Evolutionary conservation across 139 green algal genomes (phyloP), one percentile per base, ranked within the genome.

Genomic region (Coelastrella sp.): DNA sequence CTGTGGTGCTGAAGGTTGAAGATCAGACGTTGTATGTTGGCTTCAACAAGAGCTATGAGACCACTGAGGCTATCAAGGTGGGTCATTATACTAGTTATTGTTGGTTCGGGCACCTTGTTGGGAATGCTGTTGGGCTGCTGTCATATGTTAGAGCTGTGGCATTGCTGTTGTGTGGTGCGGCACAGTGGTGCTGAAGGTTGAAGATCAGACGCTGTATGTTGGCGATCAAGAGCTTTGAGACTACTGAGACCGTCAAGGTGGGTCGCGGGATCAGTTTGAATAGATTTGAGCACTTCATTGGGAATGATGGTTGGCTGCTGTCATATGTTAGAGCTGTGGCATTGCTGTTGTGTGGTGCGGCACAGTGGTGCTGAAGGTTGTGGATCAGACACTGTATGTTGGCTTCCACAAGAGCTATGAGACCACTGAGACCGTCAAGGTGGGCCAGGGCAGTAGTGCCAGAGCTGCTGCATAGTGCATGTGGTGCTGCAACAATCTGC

Each of bases 391-490:
- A 19, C 83, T 88, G 66, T 88, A 71, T 59, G 32, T 88, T 1
- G 83, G 83, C 7, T 68, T 88, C 68, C 80, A 80, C 68, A 4
- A 68, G 54, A 88, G 83, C 68, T 88, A 65, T 59, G 68, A 66
- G 16, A 71, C 20, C 66, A 22, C 19, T n/a, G 66, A 56, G 54
- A 8, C 83, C 3, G 57, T 88, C 19, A 73, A 73, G 7, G 47
- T 76, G 10, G 7, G 61, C 7, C 10, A 68, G 7, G n/a, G n/a
- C n/a, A n/a, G n/a, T n/a, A n/a, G n/a, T n/a, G n/a, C n/a, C n/a
- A n/a, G n/a, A n/a, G n/a, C n/a, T n/a, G n/a, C n/a, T n/a, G n/a
- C n/a, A n/a, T n/a, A n/a, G n/a, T n/a, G n/a, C n/a, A n/a, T n/a
- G n/a, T n/a, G n/a, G n/a, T n/a, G n/a, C 5, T 47, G 47, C 2